These are phyloP conservation scores for Trametes hirsuta DNA, from an alignment of 1,284 basidiomycete species.

Conservation along the genomic window DNA sequence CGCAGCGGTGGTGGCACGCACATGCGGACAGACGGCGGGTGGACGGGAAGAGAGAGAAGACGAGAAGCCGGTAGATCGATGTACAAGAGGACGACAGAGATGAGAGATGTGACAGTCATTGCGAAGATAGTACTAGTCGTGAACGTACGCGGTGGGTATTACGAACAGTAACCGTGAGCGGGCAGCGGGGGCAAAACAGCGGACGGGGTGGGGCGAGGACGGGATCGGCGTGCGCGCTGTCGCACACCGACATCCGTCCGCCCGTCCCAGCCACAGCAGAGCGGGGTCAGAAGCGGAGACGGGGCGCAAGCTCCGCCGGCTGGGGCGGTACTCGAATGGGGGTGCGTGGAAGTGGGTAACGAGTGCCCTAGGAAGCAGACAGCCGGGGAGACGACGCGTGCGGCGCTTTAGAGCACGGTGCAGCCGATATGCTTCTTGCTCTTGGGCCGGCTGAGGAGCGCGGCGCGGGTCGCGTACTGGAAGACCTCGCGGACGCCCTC, in stretches of 20 bases:
- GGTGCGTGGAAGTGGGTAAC: not conserved
- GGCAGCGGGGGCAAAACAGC: not conserved
- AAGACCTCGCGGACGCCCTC: constrained; percentile 80
- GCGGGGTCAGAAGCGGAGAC: not conserved
- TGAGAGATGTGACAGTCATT: constrained; percentile 35
- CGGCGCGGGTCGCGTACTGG: constrained; percentile 73
- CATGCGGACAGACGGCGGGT: not conserved
- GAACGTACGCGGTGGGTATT: constrained; percentile 33
- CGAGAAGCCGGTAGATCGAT: constrained; percentile 31
- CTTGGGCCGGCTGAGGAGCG: constrained; percentile 50
- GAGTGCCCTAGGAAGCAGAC: constrained; percentile 7
- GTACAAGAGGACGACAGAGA: constrained; percentile 30
- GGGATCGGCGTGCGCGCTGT: not conserved
- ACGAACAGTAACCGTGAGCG: constrained; percentile 28
- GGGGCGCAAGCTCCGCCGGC: not conserved
- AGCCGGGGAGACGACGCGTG: not conserved
- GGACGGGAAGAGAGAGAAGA: not conserved
- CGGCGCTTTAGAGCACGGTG: constrained; percentile 52
- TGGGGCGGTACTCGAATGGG: constrained; percentile 10
- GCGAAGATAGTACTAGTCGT: constrained; percentile 37
- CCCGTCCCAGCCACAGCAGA: not conserved
- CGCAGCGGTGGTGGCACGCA: not conserved
- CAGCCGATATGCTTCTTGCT: constrained; percentile 44
- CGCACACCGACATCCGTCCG: not conserved
- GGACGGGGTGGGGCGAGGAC: not conserved